phyloP scores from a whole-genome alignment of 2,329 filamentous ascomycete species.

The Nothophoma quercina region DNA sequence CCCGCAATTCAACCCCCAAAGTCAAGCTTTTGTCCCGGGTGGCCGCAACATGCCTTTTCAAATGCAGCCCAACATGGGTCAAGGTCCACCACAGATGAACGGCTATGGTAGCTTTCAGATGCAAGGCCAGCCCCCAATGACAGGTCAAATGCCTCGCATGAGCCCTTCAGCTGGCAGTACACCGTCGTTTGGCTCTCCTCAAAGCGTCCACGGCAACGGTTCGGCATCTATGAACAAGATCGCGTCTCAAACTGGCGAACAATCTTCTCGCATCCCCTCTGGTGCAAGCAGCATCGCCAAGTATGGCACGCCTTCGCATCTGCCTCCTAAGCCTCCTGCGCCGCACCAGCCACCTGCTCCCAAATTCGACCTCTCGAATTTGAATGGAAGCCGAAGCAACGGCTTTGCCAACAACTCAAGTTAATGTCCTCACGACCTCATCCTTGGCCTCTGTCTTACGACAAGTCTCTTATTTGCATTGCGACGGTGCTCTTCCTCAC shows the following conservation, averaged over 20 bases:
- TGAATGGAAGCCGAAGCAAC: constrained; percentile 12
- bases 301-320: constrained; percentile 62
- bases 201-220: constrained; percentile 31
- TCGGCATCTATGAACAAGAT: constrained; percentile 33
- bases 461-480: constrained; percentile 4
- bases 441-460: too few species aligned
- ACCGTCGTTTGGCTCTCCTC: constrained; percentile 41
- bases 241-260: constrained; percentile 32
- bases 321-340: constrained; percentile 64
- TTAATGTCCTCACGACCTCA: constrained; percentile 3
- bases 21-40: constrained; percentile 85
- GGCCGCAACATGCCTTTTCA: constrained; percentile 49
- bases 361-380: constrained; percentile 10
- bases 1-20: constrained; percentile 92
- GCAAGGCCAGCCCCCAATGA: constrained; percentile 12
- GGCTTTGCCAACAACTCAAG: background rate
- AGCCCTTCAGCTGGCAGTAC: constrained; percentile 39
- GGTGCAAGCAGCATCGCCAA: constrained; percentile 62
- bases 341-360: constrained; percentile 9
- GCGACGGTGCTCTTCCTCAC: constrained; percentile 4
- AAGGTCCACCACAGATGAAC: constrained; percentile 44
- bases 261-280: constrained; percentile 31
- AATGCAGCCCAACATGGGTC: constrained; percentile 42
- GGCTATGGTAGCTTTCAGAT: constrained; percentile 39
- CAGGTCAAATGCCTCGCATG: constrained; percentile 36